Evolutionary conservation across 805 yeast species (phyloP), one percentile per base, ranked within the genome.

Genomic region (Metschnikowia peoriensis): DNA sequence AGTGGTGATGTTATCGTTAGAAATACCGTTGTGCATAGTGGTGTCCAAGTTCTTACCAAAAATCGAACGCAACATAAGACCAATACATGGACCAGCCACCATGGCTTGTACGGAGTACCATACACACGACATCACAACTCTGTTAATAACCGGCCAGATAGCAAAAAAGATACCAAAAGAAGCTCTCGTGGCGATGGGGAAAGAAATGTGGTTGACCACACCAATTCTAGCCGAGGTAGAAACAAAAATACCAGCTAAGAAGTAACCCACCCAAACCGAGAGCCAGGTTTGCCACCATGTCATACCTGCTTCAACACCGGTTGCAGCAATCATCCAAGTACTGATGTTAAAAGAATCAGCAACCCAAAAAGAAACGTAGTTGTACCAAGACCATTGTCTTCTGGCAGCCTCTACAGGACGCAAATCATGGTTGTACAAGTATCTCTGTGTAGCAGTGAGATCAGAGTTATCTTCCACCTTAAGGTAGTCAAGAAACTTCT

Each of bases 261-360:
- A 64, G 67, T 90, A 90, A 7, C 97, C 97, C 15, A 90, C 56
- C 94, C 96, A 89, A 28, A 90, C 94, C 1, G 94, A 81, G 38
- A 90, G 71, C 96, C 96, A 90, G 11, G 88, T 84, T 65, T 85
- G 91, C 96, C 96, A 90, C 96, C 96, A 89, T 15, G 85, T 80
- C 69, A 90, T 72, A 22, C 84, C 82, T 49, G 77, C 75, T 52
- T 87, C 85, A 37, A 74, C 69, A 61, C 96, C 96, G 0, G 96
- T 87, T 8, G 93, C 84, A 2, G 96, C 96, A 61, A 90, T 89
- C 73, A 88, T 91, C 90, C 93, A 89, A 6, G 97, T 89, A 67
- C 88, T 89, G 65, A 90, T 83, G 70, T 90, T 90, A 73, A 90
- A 88, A 34, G 96, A 84, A 66, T 90, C 97, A 0, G 96, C 90